Conservation (phyloP, 139 green algal species). For the Astrephomene gubernaculifera region DNA sequence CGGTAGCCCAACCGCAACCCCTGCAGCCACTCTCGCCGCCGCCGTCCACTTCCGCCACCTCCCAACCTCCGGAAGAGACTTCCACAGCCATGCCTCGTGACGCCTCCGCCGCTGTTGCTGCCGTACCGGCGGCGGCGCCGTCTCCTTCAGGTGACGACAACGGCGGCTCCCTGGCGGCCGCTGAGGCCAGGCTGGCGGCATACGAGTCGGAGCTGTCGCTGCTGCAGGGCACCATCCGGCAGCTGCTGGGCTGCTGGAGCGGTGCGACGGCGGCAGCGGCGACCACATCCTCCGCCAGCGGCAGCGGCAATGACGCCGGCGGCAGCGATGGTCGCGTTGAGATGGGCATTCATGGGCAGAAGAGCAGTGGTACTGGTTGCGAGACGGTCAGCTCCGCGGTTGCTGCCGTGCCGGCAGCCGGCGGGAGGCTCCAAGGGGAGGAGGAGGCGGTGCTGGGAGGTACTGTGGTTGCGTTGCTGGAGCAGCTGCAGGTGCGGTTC, state of each 20-base stretch:
- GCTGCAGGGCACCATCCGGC: conserved; percentile 6
- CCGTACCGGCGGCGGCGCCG: neutral
- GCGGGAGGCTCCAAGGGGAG: no score
- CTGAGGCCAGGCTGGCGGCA: neutral
- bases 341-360: no score
- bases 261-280: neutral
- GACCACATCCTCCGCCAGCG: neutral
- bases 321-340: neutral
- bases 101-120: neutral
- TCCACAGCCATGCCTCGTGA: neutral
- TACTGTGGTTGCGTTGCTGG: conserved; percentile 25
- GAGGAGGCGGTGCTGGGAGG: conserved; percentile 24
- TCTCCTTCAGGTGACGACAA: neutral
- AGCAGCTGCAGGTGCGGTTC: conserved; percentile 13
- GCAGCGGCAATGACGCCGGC: neutral
- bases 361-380: no score
- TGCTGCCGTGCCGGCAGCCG: no score
- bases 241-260: conserved; percentile 25
- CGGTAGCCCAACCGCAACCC: no score
- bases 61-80: no score
- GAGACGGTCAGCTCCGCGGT: no score
- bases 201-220: conserved; percentile 5
- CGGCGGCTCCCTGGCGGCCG: neutral
- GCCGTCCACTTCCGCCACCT: no score
- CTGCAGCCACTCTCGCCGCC: no score